Base-by-base conservation (phyloP, 192 early-diverging fungal species). In the Oehlia diaphana region DNA sequence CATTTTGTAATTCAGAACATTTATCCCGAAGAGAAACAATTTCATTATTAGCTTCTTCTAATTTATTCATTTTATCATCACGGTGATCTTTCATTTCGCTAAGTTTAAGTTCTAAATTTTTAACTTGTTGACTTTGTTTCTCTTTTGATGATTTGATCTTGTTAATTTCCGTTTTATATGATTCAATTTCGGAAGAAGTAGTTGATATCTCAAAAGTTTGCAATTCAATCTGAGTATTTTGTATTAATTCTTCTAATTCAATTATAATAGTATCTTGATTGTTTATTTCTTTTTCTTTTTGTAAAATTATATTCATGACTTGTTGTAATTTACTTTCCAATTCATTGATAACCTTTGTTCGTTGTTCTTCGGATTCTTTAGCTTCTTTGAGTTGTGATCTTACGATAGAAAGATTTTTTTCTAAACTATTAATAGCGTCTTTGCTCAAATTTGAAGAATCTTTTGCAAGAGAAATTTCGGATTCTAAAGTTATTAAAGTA, bases 71-170 rank as follows among this genome's bases (percentile, higher is more conserved):
- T 50, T 68, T 64, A 5, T 77, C 19, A 49, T 77, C 13, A 28
- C 33, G 63, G 35, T 2, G n/a, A 16, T 65, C 26, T 49, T 77
- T 31, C 19, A 61, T 33, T 28, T 65, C 65, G 21, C 42, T 23
- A 68, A 77, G 76, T 35, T 68, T 65, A n/a, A 21, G 31, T 67
- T 77, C 76, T 14, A 77, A 61, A 67, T 10, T 33, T 68, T 77
- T 37, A n/a, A 67, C n/a, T 31, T 35, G 47, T 31, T 67, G 42
- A 31, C 1, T 35, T 9, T 67, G 64, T 67, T 67, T 50, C 1
- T 19, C 37, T 21, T 67, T 64, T 28, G 63, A 47, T 19, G 39
- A n/a, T 67, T n/a, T 65, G n/a, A 77, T n/a, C 28, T 67, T 67
- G 9, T 49, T 31, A 33, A 77, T 42, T 67, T 77, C 76, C 23